Percentiles rank a stretch among this genome's conserved stretches.
Evolutionary conservation across 2,329 filamentous ascomycete species (phyloP).

Genomic region (Epicoccum nigrum): DNA sequence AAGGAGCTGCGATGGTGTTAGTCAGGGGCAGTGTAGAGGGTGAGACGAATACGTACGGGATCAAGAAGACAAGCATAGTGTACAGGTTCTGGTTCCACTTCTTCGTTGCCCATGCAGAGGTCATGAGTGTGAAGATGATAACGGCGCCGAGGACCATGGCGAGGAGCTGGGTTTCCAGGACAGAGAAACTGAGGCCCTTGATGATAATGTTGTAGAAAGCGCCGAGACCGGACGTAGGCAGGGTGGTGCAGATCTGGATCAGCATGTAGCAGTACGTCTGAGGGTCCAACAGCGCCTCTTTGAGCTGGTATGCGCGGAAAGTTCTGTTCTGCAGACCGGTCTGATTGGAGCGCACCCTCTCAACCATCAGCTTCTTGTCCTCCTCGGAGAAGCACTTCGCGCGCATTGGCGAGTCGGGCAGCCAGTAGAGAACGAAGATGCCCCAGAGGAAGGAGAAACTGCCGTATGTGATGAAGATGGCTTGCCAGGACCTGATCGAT

Average conservation of each 20-base stretch:
- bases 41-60: constrained; percentile 60
- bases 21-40: not conserved
- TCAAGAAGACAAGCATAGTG: constrained; percentile 68
- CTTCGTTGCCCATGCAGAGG: constrained; percentile 70
- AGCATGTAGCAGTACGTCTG: constrained; percentile 63
- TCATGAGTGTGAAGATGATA: constrained; percentile 72
- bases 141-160: constrained; percentile 77
- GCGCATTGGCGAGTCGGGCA: constrained; percentile 69
- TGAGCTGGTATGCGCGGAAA: constrained; percentile 61
- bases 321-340: constrained; percentile 55
- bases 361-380: constrained; percentile 64
- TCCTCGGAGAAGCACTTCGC: constrained; percentile 71
- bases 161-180: constrained; percentile 72
- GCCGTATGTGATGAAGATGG: constrained; percentile 72
- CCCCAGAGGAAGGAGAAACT: constrained; percentile 67
- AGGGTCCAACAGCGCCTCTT: constrained; percentile 67
- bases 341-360: constrained; percentile 54
- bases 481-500: constrained; percentile 69
- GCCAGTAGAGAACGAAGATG: constrained; percentile 56
- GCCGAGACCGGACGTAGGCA: constrained; percentile 75
- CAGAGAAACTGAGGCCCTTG: constrained; percentile 67
- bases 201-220: constrained; percentile 79
- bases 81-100: constrained; percentile 72
- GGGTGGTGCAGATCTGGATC: constrained; percentile 72
- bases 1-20: constrained; percentile 60